These are phyloP conservation scores for Lanmaoa pseudosensibilis DNA, from an alignment of 768 basidiomycete genomes.

Conservation along the genomic window DNA sequence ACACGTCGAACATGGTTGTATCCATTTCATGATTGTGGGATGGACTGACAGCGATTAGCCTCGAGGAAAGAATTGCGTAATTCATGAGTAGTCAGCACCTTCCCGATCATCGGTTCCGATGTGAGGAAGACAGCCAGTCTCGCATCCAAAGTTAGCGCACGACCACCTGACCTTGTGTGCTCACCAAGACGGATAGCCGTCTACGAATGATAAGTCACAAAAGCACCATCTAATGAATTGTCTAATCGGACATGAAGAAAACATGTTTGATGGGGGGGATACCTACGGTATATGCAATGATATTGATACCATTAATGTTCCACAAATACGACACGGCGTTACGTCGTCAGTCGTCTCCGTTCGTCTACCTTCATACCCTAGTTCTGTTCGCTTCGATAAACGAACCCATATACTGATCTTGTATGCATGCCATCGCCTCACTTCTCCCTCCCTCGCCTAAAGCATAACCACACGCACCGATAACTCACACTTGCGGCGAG, in stretches of 20 bases:
- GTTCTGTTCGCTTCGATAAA: neutral
- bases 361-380: neutral
- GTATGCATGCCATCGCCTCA: neutral
- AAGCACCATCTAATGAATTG: too few species aligned
- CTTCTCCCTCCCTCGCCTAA: neutral
- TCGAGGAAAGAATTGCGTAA: too few species aligned
- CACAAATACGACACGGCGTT: slow-evolving; percentile 13
- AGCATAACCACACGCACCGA: neutral
- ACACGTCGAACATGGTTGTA: too few species aligned
- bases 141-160: too few species aligned
- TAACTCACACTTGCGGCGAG: neutral
- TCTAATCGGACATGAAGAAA: neutral
- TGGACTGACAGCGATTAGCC: too few species aligned
- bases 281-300: slow-evolving; percentile 6
- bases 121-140: too few species aligned
- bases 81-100: too few species aligned
- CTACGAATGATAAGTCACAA: too few species aligned
- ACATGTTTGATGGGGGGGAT: neutral
- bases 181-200: too few species aligned
- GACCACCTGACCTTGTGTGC: too few species aligned
- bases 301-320: slow-evolving; percentile 1
- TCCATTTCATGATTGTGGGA: too few species aligned
- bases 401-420: neutral
- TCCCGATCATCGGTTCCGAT: too few species aligned
- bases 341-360: slow-evolving; percentile 9